Evolutionary conservation across 148 eudicot species (phyloP).

Genomic region (Spergularia bocconei): DNA sequence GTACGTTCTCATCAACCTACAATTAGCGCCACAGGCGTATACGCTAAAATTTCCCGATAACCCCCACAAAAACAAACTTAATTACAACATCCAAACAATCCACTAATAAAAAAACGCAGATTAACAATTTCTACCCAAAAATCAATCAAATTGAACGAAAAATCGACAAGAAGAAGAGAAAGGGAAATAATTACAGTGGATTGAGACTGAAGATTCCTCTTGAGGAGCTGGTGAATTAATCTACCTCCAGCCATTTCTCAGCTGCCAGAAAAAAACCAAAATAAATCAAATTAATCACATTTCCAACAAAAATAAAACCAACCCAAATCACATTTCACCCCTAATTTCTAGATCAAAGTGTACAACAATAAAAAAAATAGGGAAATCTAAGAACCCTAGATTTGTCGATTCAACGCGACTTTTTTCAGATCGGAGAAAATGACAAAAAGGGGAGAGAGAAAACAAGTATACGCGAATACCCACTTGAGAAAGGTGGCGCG

Average conservation of each 20-base stretch:
- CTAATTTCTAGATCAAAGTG: neutral
- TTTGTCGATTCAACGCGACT: neutral
- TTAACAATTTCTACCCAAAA: neutral
- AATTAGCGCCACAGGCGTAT: too few species aligned
- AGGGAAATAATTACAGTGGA: conserved; percentile 38
- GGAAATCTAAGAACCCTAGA: neutral
- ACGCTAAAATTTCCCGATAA: neutral
- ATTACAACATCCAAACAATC: neutral
- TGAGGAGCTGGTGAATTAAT: conserved; percentile 55
- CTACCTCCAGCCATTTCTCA: conserved; percentile 65
- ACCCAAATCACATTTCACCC: neutral
- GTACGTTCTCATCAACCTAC: neutral
- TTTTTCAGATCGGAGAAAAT: neutral
- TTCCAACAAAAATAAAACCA: neutral
- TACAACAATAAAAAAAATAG: neutral
- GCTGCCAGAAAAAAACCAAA: conserved; percentile 17
- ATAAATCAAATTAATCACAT: neutral
- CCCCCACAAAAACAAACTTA: neutral
- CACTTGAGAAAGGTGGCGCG: neutral
- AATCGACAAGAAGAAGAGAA: neutral
- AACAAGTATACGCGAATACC: too few species aligned
- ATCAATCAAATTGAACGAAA: neutral
- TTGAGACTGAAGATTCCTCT: conserved; percentile 47
- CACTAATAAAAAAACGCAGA: neutral
- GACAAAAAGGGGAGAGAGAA: neutral